phyloP scores from a whole-genome alignment of 352 stramenopile species.

The Globisporangium parvum region DNA sequence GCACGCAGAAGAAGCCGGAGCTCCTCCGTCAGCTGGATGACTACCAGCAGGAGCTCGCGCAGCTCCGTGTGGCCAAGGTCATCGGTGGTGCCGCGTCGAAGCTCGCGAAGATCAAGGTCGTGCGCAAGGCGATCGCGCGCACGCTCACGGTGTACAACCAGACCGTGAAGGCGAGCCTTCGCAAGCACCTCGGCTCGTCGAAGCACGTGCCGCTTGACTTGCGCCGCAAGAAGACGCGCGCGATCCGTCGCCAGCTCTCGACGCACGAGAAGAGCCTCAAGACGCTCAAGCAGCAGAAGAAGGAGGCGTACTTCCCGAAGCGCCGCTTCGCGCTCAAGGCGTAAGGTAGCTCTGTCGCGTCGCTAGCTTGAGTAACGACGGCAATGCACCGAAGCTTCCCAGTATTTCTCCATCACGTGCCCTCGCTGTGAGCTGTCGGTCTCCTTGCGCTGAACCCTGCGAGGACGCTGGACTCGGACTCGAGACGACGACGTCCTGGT shows the following conservation, averaged over 20 bases:
- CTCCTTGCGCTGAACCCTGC: neutral
- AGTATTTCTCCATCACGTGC: slow-evolving; percentile 14
- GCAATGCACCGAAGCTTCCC: slow-evolving; percentile 71
- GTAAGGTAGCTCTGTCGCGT: slow-evolving; percentile 57
- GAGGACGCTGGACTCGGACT: neutral
- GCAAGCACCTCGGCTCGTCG: slow-evolving; percentile 89
- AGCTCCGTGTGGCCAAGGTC: slow-evolving; percentile 98
- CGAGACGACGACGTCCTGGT: neutral
- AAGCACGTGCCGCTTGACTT: slow-evolving; percentile 99
- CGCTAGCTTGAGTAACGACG: slow-evolving; percentile 11
- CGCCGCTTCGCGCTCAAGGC: slow-evolving; percentile 97
- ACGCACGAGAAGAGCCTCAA: slow-evolving; percentile 93
- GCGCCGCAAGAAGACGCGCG: slow-evolving; percentile 98
- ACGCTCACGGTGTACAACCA: slow-evolving; percentile 99
- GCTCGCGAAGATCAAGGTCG: slow-evolving; percentile 98
- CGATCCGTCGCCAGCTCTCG: slow-evolving; percentile 95
- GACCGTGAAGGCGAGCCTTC: slow-evolving; percentile 97
- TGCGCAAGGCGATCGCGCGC: slow-evolving; percentile 99
- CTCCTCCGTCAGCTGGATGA: slow-evolving; percentile 97
- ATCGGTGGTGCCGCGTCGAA: slow-evolving; percentile 98
- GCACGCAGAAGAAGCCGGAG: slow-evolving; percentile 96
- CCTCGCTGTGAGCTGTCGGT: too few species aligned
- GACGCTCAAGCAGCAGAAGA: slow-evolving; percentile 94
- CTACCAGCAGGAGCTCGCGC: slow-evolving; percentile 96
- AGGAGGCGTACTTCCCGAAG: slow-evolving; percentile 95